Percentiles rank a stretch among this genome's conserved stretches.
These are phyloP conservation scores for Groenewaldozyma tartarivorans DNA, from an alignment of 805 yeast genomes.

Conservation along the genomic window DNA sequence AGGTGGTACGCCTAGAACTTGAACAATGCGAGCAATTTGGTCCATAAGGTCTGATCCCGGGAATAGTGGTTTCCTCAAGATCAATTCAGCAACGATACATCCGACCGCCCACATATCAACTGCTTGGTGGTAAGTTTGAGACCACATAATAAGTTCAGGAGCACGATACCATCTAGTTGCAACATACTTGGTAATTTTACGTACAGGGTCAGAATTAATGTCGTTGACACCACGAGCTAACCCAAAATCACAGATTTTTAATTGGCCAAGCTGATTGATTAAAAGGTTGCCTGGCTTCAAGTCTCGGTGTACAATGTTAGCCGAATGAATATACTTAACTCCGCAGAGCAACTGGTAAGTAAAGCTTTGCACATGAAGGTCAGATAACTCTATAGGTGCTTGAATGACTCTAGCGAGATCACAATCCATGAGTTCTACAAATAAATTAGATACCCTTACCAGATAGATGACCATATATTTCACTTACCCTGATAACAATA, in stretches of 20 bases:
- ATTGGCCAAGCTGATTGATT: constrained; percentile 59
- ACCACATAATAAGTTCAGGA: constrained; percentile 71
- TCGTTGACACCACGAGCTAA: constrained; percentile 63
- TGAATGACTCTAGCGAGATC: constrained; percentile 70
- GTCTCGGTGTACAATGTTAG: constrained; percentile 87
- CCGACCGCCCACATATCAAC: constrained; percentile 95
- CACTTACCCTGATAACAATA: constrained; percentile 62
- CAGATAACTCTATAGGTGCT: constrained; percentile 64
- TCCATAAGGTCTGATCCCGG: constrained; percentile 63
- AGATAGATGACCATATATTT: too few relatives aligned
- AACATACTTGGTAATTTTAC: constrained; percentile 44
- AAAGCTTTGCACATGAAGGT: constrained; percentile 68
- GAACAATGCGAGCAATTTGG: constrained; percentile 61
- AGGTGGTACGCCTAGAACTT: constrained; percentile 65
- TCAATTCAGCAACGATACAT: constrained; percentile 78
- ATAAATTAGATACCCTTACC: neutral
- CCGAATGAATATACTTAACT: constrained; percentile 79
- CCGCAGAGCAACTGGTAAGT: constrained; percentile 80
- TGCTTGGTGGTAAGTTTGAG: constrained; percentile 48
- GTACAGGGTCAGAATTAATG: constrained; percentile 22
- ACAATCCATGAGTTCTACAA: constrained; percentile 59
- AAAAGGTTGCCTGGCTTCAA: constrained; percentile 85
- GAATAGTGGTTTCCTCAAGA: constrained; percentile 71
- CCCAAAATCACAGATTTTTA: constrained; percentile 92
- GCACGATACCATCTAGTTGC: constrained; percentile 96